phyloP scores from a whole-genome alignment of 2,329 filamentous ascomycete genomes.

The Kalaharituber pfeilii region DNA sequence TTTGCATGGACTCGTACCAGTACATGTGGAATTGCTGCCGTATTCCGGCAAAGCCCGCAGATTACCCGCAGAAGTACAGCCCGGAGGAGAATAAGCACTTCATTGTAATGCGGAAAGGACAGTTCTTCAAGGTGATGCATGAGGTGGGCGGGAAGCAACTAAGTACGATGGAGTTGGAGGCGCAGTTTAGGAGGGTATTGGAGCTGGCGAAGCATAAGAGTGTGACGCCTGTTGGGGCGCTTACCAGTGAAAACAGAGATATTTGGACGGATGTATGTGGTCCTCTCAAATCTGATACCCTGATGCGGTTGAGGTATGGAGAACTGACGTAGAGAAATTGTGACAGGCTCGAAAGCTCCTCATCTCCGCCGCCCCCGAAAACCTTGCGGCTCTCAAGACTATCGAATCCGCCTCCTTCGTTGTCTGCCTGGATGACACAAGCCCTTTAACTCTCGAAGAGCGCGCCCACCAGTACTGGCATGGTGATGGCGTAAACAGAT shows the following conservation, averaged over 20 bases:
- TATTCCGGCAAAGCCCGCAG: conserved; percentile 62
- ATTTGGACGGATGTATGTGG: conserved; percentile 55
- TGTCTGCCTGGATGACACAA: conserved; percentile 80
- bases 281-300: not conserved
- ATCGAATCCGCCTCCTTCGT: conserved; percentile 84
- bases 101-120: conserved; percentile 80
- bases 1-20: conserved; percentile 96
- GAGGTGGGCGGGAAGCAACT: conserved; percentile 70
- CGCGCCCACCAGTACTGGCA: conserved; percentile 96
- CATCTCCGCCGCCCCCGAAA: conserved; percentile 57
- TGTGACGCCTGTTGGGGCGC: conserved; percentile 56
- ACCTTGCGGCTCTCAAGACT: conserved; percentile 57
- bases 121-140: conserved; percentile 83
- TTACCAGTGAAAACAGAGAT: conserved; percentile 88
- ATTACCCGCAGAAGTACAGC: conserved; percentile 68
- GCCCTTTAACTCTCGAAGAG: conserved; percentile 85
- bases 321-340: no score
- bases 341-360: conserved; percentile 46
- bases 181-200: conserved; percentile 74
- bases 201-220: conserved; percentile 46
- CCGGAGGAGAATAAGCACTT: conserved; percentile 67
- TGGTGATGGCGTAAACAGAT: conserved; percentile 85
- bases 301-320: conserved; percentile 21
- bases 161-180: conserved; percentile 74
- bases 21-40: conserved; percentile 97